A percentile compares a stretch with the other conserved stretches of the same genome.
These are phyloP conservation scores for Solanum corneliomulleri DNA, from an alignment of 257 asterid species.

Conservation along the genomic window DNA sequence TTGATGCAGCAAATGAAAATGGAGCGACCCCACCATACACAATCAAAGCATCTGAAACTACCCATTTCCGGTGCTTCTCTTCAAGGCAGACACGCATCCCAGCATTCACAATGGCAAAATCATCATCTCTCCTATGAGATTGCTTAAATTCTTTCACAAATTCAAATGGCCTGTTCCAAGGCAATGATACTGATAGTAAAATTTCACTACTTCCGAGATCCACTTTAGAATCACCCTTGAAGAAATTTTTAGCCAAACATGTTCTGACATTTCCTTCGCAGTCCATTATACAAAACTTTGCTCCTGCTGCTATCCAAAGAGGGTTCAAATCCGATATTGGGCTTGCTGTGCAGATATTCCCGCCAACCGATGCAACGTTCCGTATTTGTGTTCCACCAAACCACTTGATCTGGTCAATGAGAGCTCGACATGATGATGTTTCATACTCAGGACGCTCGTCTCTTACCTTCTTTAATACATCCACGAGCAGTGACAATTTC, in stretches of 20 bases:
- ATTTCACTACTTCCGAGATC: slow-evolving; percentile 65
- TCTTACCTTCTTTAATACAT: slow-evolving; percentile 31
- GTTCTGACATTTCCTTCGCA: slow-evolving; percentile 46
- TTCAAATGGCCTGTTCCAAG: slow-evolving; percentile 64
- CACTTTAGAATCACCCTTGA: slow-evolving; percentile 76
- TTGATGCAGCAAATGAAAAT: slow-evolving; percentile 44
- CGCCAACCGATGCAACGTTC: slow-evolving; percentile 82
- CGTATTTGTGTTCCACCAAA: slow-evolving; percentile 90
- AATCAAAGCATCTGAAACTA: slow-evolving; percentile 64
- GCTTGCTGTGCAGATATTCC: slow-evolving; percentile 96
- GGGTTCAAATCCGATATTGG: slow-evolving; percentile 98
- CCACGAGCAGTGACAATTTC: slow-evolving; percentile 58
- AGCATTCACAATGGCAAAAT: slow-evolving; percentile 88
- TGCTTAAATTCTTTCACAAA: slow-evolving; percentile 88
- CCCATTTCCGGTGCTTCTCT: slow-evolving; percentile 50
- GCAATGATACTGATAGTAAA: slow-evolving; percentile 68
- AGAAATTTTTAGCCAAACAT: slow-evolving; percentile 59
- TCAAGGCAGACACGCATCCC: slow-evolving; percentile 75
- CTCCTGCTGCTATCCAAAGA: slow-evolving; percentile 86
- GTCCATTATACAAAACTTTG: slow-evolving; percentile 54
- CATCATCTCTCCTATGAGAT: slow-evolving; percentile 93
- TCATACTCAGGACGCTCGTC: slow-evolving; percentile 44
- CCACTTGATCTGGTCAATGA: slow-evolving; percentile 79
- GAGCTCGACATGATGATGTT: slow-evolving; percentile 72
- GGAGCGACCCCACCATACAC: slow-evolving; percentile 95